A percentile compares a stretch with the other conserved stretches of the same genome.
These are phyloP conservation scores for Hysterium pulicare DNA, from an alignment of 2,329 filamentous ascomycete genomes.

Conservation along the genomic window DNA sequence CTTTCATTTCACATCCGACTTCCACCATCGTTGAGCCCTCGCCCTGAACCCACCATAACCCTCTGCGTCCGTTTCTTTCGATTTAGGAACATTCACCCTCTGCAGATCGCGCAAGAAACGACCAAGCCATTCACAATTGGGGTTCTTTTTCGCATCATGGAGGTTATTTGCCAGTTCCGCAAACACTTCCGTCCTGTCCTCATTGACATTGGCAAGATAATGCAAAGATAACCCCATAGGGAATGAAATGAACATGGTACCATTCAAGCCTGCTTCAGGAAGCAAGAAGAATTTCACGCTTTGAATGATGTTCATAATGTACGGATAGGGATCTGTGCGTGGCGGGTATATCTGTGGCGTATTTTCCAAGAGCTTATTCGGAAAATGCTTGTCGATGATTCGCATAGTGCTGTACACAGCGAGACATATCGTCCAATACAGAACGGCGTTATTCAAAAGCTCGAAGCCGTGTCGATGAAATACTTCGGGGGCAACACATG, in stretches of 20 bases:
- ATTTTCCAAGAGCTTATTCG: too few relatives aligned
- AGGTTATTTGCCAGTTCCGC: not conserved
- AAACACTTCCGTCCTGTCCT: not conserved
- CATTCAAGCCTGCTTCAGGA: not conserved
- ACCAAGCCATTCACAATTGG: not conserved
- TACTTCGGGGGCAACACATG: not conserved
- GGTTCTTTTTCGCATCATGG: not conserved
- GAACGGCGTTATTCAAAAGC: not conserved
- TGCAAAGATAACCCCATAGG: not conserved
- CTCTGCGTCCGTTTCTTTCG: not conserved
- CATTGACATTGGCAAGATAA: not conserved
- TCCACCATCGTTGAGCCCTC: not conserved
- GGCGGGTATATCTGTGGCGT: not conserved
- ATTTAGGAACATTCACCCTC: not conserved
- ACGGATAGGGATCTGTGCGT: not conserved
- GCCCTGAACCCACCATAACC: not conserved
- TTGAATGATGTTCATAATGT: not conserved
- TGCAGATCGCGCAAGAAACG: not conserved
- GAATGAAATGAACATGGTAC: not conserved
- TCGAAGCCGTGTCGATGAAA: not conserved
- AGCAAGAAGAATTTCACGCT: not conserved
- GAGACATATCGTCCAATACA: not conserved
- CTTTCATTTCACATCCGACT: too few relatives aligned
- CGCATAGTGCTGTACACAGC: not conserved
- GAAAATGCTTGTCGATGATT: not conserved